Evolutionary conservation across 225 moss, liverwort and hornwort genomes (phyloP).

Genomic region (Pleurozium schreberi): DNA sequence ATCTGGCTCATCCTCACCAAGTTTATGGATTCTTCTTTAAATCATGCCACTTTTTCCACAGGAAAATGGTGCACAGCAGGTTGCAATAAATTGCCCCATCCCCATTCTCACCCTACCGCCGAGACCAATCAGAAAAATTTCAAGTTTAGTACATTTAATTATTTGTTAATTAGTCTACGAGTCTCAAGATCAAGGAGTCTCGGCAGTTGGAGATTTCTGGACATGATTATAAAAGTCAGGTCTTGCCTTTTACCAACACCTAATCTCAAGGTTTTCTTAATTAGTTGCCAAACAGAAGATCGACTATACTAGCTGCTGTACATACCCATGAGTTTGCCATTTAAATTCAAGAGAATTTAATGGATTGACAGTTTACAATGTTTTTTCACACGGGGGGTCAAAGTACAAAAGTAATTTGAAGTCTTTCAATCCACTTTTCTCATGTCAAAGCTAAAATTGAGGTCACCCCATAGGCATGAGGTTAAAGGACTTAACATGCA

Average conservation of each 20-base stretch:
- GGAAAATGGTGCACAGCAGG: not conserved
- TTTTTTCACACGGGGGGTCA: not conserved
- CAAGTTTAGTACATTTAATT: not conserved
- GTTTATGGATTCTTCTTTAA: not conserved
- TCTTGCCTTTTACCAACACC: not conserved
- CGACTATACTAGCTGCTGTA: not conserved
- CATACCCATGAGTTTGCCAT: not conserved
- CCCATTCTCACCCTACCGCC: not conserved
- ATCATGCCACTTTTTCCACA: not conserved
- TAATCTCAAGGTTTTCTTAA: not conserved
- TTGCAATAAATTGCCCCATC: not conserved
- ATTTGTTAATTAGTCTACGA: not conserved
- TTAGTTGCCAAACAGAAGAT: not conserved
- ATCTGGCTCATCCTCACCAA: not conserved
- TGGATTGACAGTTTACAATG: not conserved
- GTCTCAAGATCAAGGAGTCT: not conserved
- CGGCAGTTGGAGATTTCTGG: not conserved
- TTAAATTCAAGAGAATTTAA: not conserved
- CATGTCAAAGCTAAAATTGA: not conserved
- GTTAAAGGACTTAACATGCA: not conserved
- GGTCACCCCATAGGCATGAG: not conserved
- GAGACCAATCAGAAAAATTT: not conserved
- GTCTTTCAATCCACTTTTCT: not conserved
- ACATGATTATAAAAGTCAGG: not conserved
- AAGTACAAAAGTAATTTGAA: not conserved